Evolutionary conservation across 345 rosid genomes (phyloP).

Genomic region (Pugionium dolabratum): DNA sequence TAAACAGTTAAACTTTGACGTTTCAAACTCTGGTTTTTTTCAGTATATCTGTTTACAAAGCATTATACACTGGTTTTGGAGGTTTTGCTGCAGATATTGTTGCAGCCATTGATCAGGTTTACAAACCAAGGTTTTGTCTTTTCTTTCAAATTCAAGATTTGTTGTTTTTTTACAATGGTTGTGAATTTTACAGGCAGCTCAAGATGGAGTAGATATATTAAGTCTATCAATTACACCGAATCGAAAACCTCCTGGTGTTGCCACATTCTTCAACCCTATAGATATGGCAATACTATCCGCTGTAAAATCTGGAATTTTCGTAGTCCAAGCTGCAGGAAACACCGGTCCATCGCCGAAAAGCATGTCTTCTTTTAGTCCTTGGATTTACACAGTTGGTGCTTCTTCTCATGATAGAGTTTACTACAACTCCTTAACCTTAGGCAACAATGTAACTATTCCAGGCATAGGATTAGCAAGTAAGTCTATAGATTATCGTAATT

Average conservation of each 20-base stretch:
- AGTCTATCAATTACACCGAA: constrained; percentile 90
- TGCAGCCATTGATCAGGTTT: constrained; percentile 98
- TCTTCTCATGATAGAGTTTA: constrained; percentile 89
- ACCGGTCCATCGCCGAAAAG: constrained; percentile 95
- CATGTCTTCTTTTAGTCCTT: constrained; percentile 95
- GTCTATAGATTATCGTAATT: constrained; percentile 28
- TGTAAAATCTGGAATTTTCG: constrained; percentile 81
- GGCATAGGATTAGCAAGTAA: constrained; percentile 91
- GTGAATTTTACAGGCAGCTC: constrained; percentile 71
- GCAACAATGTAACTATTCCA: constrained; percentile 71
- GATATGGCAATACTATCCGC: constrained; percentile 95
- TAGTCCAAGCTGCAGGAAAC: constrained; percentile 98
- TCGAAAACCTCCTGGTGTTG: constrained; percentile 88
- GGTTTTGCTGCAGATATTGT: constrained; percentile 99
- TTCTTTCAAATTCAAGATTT: not conserved
- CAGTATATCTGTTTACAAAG: constrained; percentile 91
- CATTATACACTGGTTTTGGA: constrained; percentile 88
- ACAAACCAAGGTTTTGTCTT: constrained; percentile 7
- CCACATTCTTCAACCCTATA: constrained; percentile 91
- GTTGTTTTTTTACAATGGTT: not conserved
- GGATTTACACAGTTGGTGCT: constrained; percentile 96
- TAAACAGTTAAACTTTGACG: no score
- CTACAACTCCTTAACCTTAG: constrained; percentile 65
- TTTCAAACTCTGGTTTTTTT: no score
- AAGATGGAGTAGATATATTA: constrained; percentile 93